Percentiles rank a stretch among this genome's conserved stretches.
phyloP scores from a whole-genome alignment of 2,329 filamentous ascomycete species.

The Trichoderma hamatum region DNA sequence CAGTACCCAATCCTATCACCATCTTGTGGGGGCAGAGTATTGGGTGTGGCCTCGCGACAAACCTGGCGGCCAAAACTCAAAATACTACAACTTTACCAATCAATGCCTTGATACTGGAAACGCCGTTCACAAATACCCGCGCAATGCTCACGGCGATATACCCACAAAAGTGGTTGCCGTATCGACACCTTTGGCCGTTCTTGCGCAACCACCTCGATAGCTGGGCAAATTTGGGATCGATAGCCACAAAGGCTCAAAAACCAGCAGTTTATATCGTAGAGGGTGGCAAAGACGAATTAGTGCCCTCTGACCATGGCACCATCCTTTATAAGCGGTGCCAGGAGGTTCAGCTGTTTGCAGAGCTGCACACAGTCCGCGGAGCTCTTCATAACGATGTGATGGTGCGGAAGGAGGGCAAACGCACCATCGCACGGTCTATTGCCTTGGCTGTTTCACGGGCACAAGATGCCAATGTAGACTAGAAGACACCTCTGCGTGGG shows the following conservation, averaged over 20 bases:
- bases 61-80: conserved; percentile 49
- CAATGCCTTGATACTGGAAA: conserved; percentile 67
- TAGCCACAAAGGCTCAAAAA: conserved; percentile 39
- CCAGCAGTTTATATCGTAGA: conserved; percentile 56
- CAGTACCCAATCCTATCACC: conserved; percentile 43
- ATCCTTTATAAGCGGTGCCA: conserved; percentile 51
- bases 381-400: conserved; percentile 63
- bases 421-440: conserved; percentile 50
- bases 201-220: conserved; percentile 66
- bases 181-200: conserved; percentile 74
- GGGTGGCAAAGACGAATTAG: conserved; percentile 62
- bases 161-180: conserved; percentile 79
- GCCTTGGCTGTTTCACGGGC: conserved; percentile 30
- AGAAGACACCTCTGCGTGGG: not conserved
- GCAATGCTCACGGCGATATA: conserved; percentile 74
- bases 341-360: conserved; percentile 51
- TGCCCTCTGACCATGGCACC: conserved; percentile 55
- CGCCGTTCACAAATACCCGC: conserved; percentile 71
- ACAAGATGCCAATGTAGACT: not conserved
- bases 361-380: conserved; percentile 48
- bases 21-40: conserved; percentile 79
- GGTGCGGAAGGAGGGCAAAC: conserved; percentile 49
- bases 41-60: conserved; percentile 71
- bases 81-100: conserved; percentile 46
- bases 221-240: conserved; percentile 52